phyloP scores from a whole-genome alignment of 768 basidiomycete genomes.

The Strobilomyces echinocephalus region DNA sequence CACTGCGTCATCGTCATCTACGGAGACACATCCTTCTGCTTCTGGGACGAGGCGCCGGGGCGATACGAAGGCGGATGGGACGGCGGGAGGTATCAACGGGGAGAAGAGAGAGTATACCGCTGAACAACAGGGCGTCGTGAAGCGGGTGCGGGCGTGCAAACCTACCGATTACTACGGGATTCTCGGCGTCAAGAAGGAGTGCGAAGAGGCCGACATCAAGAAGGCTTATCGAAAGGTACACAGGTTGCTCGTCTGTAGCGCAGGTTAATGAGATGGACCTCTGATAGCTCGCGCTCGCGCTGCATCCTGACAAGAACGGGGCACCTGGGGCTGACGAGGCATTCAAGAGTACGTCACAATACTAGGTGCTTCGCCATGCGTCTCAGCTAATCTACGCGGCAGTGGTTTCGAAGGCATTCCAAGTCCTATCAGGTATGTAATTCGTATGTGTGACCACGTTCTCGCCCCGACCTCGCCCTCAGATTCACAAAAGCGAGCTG shows the following conservation, averaged over 20 bases:
- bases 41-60: slow-evolving; percentile 65
- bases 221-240: slow-evolving; percentile 94
- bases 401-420: slow-evolving; percentile 99
- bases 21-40: slow-evolving; percentile 73
- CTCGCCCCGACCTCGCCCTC: slow-evolving; percentile 5
- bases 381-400: slow-evolving; percentile 5
- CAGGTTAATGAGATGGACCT: slow-evolving; percentile 6
- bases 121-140: slow-evolving; percentile 80
- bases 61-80: slow-evolving; percentile 38
- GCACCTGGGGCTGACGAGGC: slow-evolving; percentile 98
- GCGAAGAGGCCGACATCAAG: slow-evolving; percentile 82
- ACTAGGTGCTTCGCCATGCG: not conserved
- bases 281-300: slow-evolving; percentile 72
- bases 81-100: slow-evolving; percentile 58
- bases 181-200: slow-evolving; percentile 68
- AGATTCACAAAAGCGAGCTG: slow-evolving; percentile 88
- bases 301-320: slow-evolving; percentile 92
- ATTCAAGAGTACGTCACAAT: slow-evolving; percentile 75
- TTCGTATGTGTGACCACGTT: not conserved
- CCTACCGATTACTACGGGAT: slow-evolving; percentile 93
- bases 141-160: slow-evolving; percentile 80
- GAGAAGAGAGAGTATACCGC: slow-evolving; percentile 84
- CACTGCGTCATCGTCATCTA: slow-evolving; percentile 43
- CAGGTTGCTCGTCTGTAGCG: slow-evolving; percentile 12
- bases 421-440: slow-evolving; percentile 73